phyloP scores from a whole-genome alignment of 169 alveolate genomes.

The Eimeria sp. region DNA sequence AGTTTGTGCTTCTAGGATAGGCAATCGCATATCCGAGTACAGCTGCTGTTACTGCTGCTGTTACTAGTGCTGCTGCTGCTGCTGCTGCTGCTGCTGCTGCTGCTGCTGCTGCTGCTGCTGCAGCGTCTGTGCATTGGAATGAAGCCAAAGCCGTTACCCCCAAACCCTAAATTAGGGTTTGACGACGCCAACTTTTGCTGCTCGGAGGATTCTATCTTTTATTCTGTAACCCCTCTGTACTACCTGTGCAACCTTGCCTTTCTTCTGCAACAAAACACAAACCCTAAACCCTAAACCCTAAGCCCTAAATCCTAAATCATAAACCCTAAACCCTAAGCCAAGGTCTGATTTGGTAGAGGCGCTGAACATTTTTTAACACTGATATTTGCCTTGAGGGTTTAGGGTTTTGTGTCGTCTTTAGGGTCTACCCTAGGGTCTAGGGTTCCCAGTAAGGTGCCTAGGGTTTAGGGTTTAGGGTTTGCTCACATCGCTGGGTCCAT shows the following conservation, averaged over 20 bases:
- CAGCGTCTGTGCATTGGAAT: not conserved
- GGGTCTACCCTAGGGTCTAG: not conserved
- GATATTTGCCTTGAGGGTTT: not conserved
- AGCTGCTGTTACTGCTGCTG: constrained; percentile 31
- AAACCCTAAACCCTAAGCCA: not conserved
- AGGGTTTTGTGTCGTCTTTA: not conserved
- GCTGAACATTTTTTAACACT: not conserved
- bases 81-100: constrained; percentile 5
- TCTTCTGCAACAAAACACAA: constrained; percentile 48
- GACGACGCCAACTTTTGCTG: constrained; percentile 78
- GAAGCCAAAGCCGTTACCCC: not conserved
- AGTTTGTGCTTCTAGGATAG: not conserved
- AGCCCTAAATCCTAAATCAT: not conserved
- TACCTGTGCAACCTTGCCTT: constrained; percentile 93
- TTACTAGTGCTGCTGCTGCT: not conserved
- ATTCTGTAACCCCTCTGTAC: constrained; percentile 95
- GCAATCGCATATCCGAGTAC: not conserved
- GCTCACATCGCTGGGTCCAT: constrained; percentile 87
- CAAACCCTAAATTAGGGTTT: constrained; percentile 28
- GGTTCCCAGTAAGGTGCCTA: not conserved
- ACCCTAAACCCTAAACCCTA: constrained; percentile 56
- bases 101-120: not conserved
- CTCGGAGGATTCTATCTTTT: constrained; percentile 93
- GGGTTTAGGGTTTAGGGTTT: constrained; percentile 11
- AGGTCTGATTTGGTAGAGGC: not conserved